Base-by-base conservation (phyloP, 2,329 filamentous ascomycete species). In the Achaetomium macrosporum region DNA sequence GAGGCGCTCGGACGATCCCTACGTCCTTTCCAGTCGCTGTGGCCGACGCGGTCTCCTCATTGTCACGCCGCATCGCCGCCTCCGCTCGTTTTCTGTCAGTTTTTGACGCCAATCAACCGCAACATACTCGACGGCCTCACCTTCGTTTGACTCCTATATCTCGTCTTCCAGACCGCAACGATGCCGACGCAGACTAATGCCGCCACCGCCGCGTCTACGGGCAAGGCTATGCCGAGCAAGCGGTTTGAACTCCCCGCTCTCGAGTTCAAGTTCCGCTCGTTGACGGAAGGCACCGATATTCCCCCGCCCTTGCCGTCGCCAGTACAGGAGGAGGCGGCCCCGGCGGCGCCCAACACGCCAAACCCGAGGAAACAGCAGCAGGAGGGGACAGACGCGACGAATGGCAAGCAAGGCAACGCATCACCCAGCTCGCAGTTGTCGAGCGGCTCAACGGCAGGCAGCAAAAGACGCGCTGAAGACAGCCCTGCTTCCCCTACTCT, bases 201-300 rank as follows among this genome's bases (percentile, higher is more conserved):
- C 50, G 56, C 54, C 20, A 53, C 56, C 42, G 53, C 56, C 39
- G 59, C 53, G 42, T 50, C 58, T 10, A 37, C 55, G 42, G 51
- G 40, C 40, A 36, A 52, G 13, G 42, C 54, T 20, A 45, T 55
- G 29, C 39, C 60, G 16, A 43, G 47, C 44, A 68, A 66, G 55
- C 64, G 65, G 19, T 83, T 83, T 58, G 76, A 82, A 68, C 74
- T 83, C 53, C 80, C 80, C 9, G 75, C 73, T 43, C 73, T 83
- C 56, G 71, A 83, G 57, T 74, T 83, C 69, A 76, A 81, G 59
- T 81, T 82, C 61, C 73, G 75, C 54, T 79, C 75, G 43, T 70
- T 83, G 63, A 83, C 80, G 41, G 79, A 83, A 39, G 80, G 80
- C 50, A 83, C 80, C 64, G 64, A 79, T 63, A 83, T 83, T 59